Evolutionary conservation across 2,329 filamentous ascomycete genomes (phyloP).

Genomic region (Fusarium albosuccineum): DNA sequence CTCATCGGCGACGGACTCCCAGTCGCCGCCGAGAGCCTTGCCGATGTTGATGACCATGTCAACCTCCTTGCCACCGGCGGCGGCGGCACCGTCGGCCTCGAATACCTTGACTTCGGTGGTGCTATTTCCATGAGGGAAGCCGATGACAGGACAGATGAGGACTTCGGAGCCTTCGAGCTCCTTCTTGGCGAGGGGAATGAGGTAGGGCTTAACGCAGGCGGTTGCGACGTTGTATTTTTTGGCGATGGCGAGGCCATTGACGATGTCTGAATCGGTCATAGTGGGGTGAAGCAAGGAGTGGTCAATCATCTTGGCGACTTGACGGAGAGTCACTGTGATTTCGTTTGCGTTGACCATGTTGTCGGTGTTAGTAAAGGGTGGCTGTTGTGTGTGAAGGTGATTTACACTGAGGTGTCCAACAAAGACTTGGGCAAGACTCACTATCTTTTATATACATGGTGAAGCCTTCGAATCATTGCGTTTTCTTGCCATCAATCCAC

Average conservation of each 20-base stretch:
- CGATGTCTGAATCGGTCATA: conserved; percentile 68
- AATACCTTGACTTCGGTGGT: conserved; percentile 66
- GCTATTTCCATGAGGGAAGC: conserved; percentile 71
- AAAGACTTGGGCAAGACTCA: not conserved
- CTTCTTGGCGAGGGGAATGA: conserved; percentile 61
- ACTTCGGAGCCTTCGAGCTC: conserved; percentile 64
- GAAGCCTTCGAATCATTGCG: not conserved
- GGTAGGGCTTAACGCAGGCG: conserved; percentile 71
- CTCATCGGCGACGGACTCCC: conserved; percentile 67
- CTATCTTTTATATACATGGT: not conserved
- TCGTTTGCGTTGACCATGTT: conserved; percentile 5
- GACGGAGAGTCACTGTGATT: conserved; percentile 57
- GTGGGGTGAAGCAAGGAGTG: conserved; percentile 73
- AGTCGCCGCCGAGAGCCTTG: conserved; percentile 68
- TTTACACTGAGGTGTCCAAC: not conserved
- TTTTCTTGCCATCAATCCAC: not conserved
- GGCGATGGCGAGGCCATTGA: conserved; percentile 61
- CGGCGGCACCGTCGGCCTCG: conserved; percentile 63
- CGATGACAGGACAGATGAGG: conserved; percentile 68
- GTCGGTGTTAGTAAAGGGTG: not conserved
- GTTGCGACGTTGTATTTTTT: conserved; percentile 64
- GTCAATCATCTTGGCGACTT: conserved; percentile 69
- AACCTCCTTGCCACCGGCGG: conserved; percentile 65
- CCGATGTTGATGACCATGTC: conserved; percentile 74
- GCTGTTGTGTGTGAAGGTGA: not conserved